Percentiles rank a stretch among this genome's conserved stretches.
Evolutionary conservation across 768 basidiomycete species (phyloP).

Genomic region (Gloeostereum incarnatum): DNA sequence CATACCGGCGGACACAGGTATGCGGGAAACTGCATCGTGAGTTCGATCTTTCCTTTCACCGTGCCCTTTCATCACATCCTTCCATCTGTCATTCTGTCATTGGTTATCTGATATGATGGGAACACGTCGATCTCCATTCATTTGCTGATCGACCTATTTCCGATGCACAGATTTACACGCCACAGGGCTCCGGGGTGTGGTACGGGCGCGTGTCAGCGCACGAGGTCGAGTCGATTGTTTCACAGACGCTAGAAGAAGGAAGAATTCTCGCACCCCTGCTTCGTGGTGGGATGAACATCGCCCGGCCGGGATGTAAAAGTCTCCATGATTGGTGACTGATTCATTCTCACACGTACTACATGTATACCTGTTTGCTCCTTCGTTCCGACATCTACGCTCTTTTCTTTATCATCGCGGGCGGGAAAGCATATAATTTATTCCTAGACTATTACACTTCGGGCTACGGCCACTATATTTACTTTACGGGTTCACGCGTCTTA

Average conservation of each 20-base stretch:
- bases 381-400: too few relatives aligned
- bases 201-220: conserved; percentile 91
- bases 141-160: neutral
- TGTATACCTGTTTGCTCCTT: too few relatives aligned
- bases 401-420: too few relatives aligned
- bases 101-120: neutral
- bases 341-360: too few relatives aligned
- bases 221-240: conserved; percentile 78
- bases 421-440: too few relatives aligned
- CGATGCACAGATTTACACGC: conserved; percentile 65
- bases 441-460: too few relatives aligned
- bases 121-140: neutral
- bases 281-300: conserved; percentile 78
- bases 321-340: conserved; percentile 73
- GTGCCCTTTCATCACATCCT: neutral
- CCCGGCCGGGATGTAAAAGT: conserved; percentile 53
- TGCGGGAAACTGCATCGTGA: conserved; percentile 82
- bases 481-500: too few relatives aligned
- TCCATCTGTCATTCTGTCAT: conserved; percentile 4
- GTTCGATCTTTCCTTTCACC: conserved; percentile 19
- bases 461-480: too few relatives aligned
- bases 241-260: conserved; percentile 81
- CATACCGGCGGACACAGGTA: conserved; percentile 94
- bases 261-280: conserved; percentile 78
- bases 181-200: conserved; percentile 81